phyloP scores from a whole-genome alignment of 805 yeast genomes.

The Torulaspora quercuum region DNA sequence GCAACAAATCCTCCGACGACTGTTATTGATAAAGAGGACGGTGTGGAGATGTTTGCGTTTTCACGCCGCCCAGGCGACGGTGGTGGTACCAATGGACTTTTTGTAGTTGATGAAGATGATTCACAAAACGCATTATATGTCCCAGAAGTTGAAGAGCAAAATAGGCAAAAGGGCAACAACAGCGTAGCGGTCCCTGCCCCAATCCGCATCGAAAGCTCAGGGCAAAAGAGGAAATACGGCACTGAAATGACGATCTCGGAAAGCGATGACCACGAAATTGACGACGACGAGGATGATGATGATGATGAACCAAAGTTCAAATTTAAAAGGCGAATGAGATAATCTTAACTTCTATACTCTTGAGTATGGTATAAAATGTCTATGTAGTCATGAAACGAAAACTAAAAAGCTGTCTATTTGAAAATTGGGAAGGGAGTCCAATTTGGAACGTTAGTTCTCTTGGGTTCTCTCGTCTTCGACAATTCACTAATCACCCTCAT shows the following conservation, averaged over 20 bases:
- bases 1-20: not conserved
- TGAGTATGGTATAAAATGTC: no score
- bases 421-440: conserved; percentile 27
- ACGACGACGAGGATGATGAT: conserved; percentile 23
- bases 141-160: conserved; percentile 1
- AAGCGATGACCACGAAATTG: not conserved
- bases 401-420: conserved; percentile 11
- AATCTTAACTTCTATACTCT: not conserved
- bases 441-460: conserved; percentile 31
- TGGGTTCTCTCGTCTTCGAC: conserved; percentile 31
- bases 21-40: not conserved
- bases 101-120: conserved; percentile 24
- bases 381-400: no score
- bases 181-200: no score
- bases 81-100: conserved; percentile 9
- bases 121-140: conserved; percentile 5
- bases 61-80: conserved; percentile 7
- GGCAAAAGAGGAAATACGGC: no score
- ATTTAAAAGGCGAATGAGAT: conserved; percentile 29
- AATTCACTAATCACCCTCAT: conserved; percentile 31
- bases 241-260: no score
- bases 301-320: conserved; percentile 39
- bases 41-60: conserved; percentile 7
- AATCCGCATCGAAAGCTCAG: no score
- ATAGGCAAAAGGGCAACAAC: not conserved